Evolutionary conservation across 495 filamentous ascomycete genomes (phyloP), one percentile per base, ranked within the genome.

Genomic region (Saxophila tyrrhenica): DNA sequence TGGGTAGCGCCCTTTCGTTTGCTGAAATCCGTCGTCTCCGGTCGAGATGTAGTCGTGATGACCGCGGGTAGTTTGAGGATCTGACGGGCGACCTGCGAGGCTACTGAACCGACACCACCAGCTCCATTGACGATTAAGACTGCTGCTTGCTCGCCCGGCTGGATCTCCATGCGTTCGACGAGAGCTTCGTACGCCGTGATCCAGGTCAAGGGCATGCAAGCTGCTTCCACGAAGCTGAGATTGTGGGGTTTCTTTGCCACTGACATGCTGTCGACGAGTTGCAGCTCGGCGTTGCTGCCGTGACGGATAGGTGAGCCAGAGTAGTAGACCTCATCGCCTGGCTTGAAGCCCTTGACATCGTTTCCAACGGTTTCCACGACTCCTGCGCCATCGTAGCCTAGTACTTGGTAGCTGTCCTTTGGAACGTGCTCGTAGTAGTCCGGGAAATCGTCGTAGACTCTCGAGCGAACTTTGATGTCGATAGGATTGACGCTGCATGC

Each of bases 131-230:
- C 39, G 45, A 70, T 70, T n/a, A 70, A 42, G 13, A 69, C 44
- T 16, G 54, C 65, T 11, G 60, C 63, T 11, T 65, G 42, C 48
- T 70, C 67, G 5, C 64, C 60, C 45, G 59, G 50, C 32, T 56
- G 32, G 42, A 70, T 65, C 50, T 61, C 59, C 60, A 70, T 52
- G 19, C 65, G 57, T 51, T 69, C 66, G n/a, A 70, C 62, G 10
- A 70, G 58, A 7, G 67, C 65, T 49, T 69, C 63, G 42, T 61
- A 70, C 2, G 66, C 66, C 5, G 68, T 70, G 41, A 64, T 59
- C 57, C 62, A 70, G 15, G 68, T 69, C 54, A 70, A 48, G 5
- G 63, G 65, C 65, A 70, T 62, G 19, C 57, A 56, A 22, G 68
- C 68, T 25, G 68, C 63, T 50, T 70, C 51, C 9, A 55, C 57